A percentile compares a stretch with the other conserved stretches of the same genome.
Conservation (phyloP, 176 grass and related monocot species). For the Oryza longistaminata region DNA sequence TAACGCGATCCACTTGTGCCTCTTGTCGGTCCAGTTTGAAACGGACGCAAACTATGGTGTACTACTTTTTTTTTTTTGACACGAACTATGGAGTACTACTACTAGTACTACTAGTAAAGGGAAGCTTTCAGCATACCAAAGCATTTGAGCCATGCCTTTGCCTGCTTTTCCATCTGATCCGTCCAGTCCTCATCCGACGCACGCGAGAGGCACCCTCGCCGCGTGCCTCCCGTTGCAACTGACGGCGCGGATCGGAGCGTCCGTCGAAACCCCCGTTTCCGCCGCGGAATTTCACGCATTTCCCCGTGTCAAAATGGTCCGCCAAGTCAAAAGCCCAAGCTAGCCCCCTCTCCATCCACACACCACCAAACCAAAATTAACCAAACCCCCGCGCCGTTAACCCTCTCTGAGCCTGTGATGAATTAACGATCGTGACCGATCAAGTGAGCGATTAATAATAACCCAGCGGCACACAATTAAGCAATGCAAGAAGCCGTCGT, state of each 20-base stretch:
- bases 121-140: neutral
- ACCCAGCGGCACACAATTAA: neutral
- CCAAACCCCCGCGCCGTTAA: neutral
- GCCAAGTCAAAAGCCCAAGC: slow-evolving; percentile 9
- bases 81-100: no score
- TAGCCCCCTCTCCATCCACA: neutral
- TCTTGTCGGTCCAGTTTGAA: slow-evolving; percentile 26
- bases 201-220: neutral
- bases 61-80: no score
- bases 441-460: no score
- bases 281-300: neutral
- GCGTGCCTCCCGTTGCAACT: neutral
- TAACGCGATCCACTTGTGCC: neutral
- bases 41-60: neutral
- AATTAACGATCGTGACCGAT: neutral
- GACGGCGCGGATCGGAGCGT: neutral
- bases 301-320: slow-evolving; percentile 15
- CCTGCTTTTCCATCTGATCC: slow-evolving; percentile 6
- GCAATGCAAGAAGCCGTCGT: slow-evolving; percentile 2
- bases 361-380: slow-evolving; percentile 5
- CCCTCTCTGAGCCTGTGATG: neutral
- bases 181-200: neutral
- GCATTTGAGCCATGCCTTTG: neutral
- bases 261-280: neutral
- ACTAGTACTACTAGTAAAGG: neutral